Conservation (phyloP, 202 grass and related monocot species). For the Musa balbisiana region DNA sequence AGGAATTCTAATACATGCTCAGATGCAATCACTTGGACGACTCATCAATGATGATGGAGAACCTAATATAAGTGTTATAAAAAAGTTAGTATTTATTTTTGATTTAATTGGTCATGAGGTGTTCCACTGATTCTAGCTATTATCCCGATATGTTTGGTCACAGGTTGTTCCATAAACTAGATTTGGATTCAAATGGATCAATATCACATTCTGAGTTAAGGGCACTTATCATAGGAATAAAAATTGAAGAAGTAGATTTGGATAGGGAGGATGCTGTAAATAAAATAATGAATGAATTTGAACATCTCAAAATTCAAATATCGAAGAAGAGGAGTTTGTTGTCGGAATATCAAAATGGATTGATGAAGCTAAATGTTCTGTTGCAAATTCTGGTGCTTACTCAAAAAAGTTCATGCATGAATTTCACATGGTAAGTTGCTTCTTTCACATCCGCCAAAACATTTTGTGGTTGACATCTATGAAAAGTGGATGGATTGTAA, state of each 20-base stretch:
- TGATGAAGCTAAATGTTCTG: constrained; percentile 46
- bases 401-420: constrained; percentile 60
- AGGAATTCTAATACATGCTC: constrained; percentile 69
- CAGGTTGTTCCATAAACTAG: constrained; percentile 70
- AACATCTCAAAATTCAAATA: constrained; percentile 44
- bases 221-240: constrained; percentile 72
- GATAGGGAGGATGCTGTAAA: constrained; percentile 39
- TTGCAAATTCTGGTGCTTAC: constrained; percentile 33
- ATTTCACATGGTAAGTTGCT: constrained; percentile 53
- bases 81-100: constrained; percentile 45
- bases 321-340: constrained; percentile 61
- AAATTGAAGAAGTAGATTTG: constrained; percentile 71
- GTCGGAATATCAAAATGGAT: constrained; percentile 69
- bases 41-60: constrained; percentile 58
- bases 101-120: background rate
- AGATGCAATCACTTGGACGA: constrained; percentile 47
- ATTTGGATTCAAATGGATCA: constrained; percentile 50
- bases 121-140: background rate
- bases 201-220: constrained; percentile 55
- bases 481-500: background rate
- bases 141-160: constrained; percentile 4
- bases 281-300: constrained; percentile 81
- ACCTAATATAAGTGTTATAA: constrained; percentile 46
- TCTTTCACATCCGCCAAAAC: constrained; percentile 2
- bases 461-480: background rate